A percentile compares a stretch with the other conserved stretches of the same genome.
Conservation (phyloP, 768 basidiomycete species). For the Leccinum subtestaceum region DNA sequence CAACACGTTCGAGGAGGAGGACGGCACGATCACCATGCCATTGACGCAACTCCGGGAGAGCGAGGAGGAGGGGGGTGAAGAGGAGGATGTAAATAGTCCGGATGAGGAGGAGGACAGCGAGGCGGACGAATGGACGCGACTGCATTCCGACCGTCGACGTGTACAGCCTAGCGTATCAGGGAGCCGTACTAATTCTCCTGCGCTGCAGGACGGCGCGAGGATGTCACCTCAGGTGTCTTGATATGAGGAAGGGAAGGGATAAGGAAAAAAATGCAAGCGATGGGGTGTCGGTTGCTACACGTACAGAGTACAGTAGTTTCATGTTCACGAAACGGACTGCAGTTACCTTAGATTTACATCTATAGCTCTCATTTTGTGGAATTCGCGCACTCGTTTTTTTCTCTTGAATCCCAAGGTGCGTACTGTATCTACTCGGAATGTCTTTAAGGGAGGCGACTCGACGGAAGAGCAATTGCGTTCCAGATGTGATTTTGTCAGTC, state of each 20-base stretch:
- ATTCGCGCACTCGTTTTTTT: slow-evolving; percentile 6
- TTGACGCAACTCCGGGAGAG: slow-evolving; percentile 64
- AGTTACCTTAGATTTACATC: slow-evolving; percentile 27
- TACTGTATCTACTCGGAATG: too few species aligned
- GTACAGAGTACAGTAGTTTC: slow-evolving; percentile 12
- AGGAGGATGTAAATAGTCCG: slow-evolving; percentile 11
- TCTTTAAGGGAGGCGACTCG: not conserved
- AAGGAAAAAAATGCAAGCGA: not conserved
- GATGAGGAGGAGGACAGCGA: slow-evolving; percentile 42
- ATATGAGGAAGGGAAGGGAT: not conserved
- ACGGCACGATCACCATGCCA: slow-evolving; percentile 38
- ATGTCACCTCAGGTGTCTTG: slow-evolving; percentile 20
- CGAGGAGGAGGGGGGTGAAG: slow-evolving; percentile 53
- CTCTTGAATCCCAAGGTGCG: not conserved
- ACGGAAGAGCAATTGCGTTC: too few species aligned
- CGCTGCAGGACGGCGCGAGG: slow-evolving; percentile 30
- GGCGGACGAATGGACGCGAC: slow-evolving; percentile 42
- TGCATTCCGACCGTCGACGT: slow-evolving; percentile 27
- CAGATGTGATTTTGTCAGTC: too few species aligned
- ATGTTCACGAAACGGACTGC: slow-evolving; percentile 21
- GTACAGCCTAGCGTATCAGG: slow-evolving; percentile 39
- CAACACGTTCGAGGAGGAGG: slow-evolving; percentile 62
- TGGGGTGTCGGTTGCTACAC: not conserved
- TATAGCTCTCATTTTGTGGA: slow-evolving; percentile 21
- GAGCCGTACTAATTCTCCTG: slow-evolving; percentile 55